phyloP scores from a whole-genome alignment of 768 basidiomycete genomes.

The Termitomyces sp. region DNA sequence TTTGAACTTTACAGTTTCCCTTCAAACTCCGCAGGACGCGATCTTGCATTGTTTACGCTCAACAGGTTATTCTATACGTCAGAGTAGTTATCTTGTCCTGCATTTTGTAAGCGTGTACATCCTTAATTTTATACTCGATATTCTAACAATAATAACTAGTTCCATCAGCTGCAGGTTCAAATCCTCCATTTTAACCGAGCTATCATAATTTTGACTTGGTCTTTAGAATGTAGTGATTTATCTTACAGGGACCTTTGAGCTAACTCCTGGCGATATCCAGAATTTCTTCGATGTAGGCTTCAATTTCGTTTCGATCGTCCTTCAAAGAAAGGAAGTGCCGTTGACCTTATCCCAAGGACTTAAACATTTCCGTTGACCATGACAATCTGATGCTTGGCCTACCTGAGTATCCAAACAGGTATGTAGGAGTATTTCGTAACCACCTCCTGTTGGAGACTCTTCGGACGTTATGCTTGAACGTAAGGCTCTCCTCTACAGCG shows the following conservation, averaged over 20 bases:
- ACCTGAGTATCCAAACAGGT: constrained; percentile 1
- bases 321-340: not conserved
- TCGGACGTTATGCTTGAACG: constrained; percentile 7
- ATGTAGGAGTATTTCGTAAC: constrained; percentile 5
- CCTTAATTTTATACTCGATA: not conserved
- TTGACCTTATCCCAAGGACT: not conserved
- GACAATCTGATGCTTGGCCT: constrained; percentile 9
- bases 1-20: not conserved
- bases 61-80: not conserved
- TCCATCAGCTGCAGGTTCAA: constrained; percentile 7
- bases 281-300: constrained; percentile 4
- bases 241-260: not conserved
- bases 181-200: not conserved
- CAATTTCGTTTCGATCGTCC: not conserved
- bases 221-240: constrained; percentile 2
- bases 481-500: not conserved
- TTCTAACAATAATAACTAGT: not conserved
- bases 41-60: constrained; percentile 2
- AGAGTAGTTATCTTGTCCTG: constrained; percentile 5
- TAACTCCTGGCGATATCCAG: not conserved
- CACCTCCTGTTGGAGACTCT: constrained; percentile 7
- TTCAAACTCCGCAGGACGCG: constrained; percentile 4
- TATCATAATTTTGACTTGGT: not conserved
- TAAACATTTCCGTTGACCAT: not conserved
- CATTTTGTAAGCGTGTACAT: constrained; percentile 4